A percentile compares a stretch with the other conserved stretches of the same genome.
phyloP scores from a whole-genome alignment of 1,284 basidiomycete species.

The Moniliella sp. region DNA sequence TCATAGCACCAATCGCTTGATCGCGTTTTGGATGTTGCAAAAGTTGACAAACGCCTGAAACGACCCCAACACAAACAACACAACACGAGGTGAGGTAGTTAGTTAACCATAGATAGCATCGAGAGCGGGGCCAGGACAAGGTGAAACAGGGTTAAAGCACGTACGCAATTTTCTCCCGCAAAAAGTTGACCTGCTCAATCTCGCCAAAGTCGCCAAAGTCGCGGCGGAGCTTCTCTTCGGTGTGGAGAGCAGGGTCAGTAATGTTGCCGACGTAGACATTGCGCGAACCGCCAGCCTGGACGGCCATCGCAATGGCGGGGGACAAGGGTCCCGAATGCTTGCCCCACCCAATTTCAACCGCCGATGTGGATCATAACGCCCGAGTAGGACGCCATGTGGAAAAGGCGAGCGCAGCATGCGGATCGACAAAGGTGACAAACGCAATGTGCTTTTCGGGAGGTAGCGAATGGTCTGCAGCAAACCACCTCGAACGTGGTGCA shows the following conservation, averaged over 20 bases:
- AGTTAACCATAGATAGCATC: background rate
- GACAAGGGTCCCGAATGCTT: constrained; percentile 28
- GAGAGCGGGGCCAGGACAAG: background rate
- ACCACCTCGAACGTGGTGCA: constrained; percentile 32
- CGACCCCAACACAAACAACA: background rate
- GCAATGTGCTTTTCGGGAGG: constrained; percentile 31
- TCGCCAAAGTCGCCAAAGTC: constrained; percentile 30
- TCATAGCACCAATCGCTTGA: constrained; percentile 33
- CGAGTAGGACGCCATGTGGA: constrained; percentile 23
- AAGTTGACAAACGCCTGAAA: constrained; percentile 28
- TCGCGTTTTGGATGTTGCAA: constrained; percentile 30
- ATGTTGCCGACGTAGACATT: constrained; percentile 33
- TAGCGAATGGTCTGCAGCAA: constrained; percentile 30
- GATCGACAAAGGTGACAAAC: constrained; percentile 30
- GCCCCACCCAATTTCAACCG: constrained; percentile 29
- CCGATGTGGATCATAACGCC: constrained; percentile 31
- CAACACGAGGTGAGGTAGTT: constrained; percentile 3
- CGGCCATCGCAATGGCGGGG: constrained; percentile 29
- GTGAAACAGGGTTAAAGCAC: too few relatives aligned
- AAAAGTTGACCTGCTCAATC: constrained; percentile 28
- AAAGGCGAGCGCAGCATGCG: constrained; percentile 29
- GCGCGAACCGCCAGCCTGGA: constrained; percentile 28
- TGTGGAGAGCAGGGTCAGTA: constrained; percentile 18
- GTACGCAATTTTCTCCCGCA: constrained; percentile 28
- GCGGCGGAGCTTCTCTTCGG: constrained; percentile 22